A percentile compares a stretch with the other conserved stretches of the same genome.
Evolutionary conservation across 2,329 filamentous ascomycete species (phyloP).

Genomic region (Cladobotryum mycophilum): DNA sequence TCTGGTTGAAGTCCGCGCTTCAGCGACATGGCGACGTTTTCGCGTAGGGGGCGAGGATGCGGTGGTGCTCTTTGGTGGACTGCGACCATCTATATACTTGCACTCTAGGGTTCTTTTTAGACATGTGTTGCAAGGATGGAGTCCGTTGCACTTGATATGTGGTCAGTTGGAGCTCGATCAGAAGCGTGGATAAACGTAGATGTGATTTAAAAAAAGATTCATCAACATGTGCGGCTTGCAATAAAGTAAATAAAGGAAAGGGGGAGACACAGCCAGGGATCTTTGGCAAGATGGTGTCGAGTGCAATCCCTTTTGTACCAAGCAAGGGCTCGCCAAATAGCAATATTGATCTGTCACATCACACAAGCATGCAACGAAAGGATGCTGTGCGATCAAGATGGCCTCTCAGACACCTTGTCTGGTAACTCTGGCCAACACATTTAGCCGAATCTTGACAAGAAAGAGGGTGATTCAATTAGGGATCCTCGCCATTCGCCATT

Average conservation of each 20-base stretch:
- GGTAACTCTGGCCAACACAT: neutral
- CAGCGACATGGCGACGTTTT: neutral
- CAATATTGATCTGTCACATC: slow-evolving; percentile 11
- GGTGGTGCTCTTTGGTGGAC: slow-evolving; percentile 1
- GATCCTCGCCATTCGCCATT: too few species aligned
- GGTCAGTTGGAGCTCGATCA: neutral
- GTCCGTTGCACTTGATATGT: slow-evolving; percentile 18
- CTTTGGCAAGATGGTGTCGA: too few species aligned
- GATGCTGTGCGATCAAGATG: slow-evolving; percentile 8
- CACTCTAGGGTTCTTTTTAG: slow-evolving; percentile 17
- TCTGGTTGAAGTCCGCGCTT: neutral
- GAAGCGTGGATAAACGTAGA: too few species aligned
- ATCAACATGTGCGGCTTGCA: too few species aligned
- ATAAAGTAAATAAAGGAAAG: too few species aligned
- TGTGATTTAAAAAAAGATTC: too few species aligned
- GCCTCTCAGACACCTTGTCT: neutral
- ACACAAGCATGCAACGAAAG: slow-evolving; percentile 5
- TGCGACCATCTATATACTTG: slow-evolving; percentile 13
- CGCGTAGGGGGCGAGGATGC: neutral
- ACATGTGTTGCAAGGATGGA: slow-evolving; percentile 19
- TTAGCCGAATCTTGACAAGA: neutral
- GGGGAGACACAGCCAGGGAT: too few species aligned
- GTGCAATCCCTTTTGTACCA: too few species aligned
- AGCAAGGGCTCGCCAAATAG: neutral
- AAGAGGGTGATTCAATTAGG: neutral